Conservation (phyloP, 257 asterid species). For the Linaria vulgaris region DNA sequence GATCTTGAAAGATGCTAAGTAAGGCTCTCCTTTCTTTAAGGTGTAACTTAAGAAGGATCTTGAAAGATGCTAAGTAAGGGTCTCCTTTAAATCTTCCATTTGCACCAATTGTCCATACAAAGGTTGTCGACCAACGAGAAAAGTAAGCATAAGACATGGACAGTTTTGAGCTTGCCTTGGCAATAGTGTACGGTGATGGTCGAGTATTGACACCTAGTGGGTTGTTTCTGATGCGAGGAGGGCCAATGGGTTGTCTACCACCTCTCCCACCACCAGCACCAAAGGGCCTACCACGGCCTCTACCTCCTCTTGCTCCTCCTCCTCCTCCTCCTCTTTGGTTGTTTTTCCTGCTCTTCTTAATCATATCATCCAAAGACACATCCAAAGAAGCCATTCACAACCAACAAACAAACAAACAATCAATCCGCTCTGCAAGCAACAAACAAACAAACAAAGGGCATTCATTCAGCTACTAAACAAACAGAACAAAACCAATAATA, state of each 20-base stretch:
- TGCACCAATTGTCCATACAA: slow-evolving; percentile 36
- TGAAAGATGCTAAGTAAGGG: slow-evolving; percentile 32
- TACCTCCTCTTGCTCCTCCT: slow-evolving; percentile 57
- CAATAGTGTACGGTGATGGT: slow-evolving; percentile 60
- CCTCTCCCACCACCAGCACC: slow-evolving; percentile 87
- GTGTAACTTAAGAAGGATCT: slow-evolving; percentile 35
- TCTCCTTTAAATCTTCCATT: slow-evolving; percentile 40
- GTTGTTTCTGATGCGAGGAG: slow-evolving; percentile 63
- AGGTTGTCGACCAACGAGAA: slow-evolving; percentile 38
- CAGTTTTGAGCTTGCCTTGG: slow-evolving; percentile 94
- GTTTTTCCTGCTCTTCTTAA: slow-evolving; percentile 66
- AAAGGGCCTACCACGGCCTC: slow-evolving; percentile 48
- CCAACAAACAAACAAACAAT: slow-evolving; percentile 4
- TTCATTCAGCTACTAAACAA: no score
- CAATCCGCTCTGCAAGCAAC: slow-evolving; percentile 34
- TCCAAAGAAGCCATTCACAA: slow-evolving; percentile 75
- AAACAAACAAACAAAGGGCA: background rate
- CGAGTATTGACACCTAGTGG: slow-evolving; percentile 77
- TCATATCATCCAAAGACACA: slow-evolving; percentile 81
- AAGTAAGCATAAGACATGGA: slow-evolving; percentile 63
- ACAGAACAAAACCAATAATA: no score
- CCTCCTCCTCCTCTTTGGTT: slow-evolving; percentile 50
- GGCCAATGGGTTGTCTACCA: slow-evolving; percentile 66
- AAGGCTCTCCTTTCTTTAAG: slow-evolving; percentile 34
- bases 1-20: slow-evolving; percentile 31